phyloP scores from a whole-genome alignment of 352 stramenopile species.

The Globisporangium cystogenes region DNA sequence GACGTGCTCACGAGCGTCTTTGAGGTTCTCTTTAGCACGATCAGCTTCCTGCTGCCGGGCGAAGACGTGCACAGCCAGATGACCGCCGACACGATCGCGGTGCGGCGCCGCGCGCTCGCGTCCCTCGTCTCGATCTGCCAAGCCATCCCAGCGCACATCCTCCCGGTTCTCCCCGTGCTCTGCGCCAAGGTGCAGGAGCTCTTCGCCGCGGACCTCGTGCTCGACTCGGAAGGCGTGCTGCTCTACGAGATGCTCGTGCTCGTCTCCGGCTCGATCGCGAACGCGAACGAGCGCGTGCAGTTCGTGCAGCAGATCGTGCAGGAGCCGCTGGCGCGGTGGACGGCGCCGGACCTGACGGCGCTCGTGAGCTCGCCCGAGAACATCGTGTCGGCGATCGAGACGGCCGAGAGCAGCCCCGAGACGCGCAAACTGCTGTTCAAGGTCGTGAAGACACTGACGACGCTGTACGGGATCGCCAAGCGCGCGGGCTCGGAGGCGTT shows the following conservation, averaged over 20 bases:
- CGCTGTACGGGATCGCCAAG: slow-evolving; percentile 73
- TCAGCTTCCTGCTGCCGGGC: slow-evolving; percentile 61
- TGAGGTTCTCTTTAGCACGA: slow-evolving; percentile 68
- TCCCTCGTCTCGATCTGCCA: slow-evolving; percentile 79
- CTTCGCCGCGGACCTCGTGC: slow-evolving; percentile 65
- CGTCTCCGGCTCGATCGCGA: slow-evolving; percentile 76
- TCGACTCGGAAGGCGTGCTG: slow-evolving; percentile 70
- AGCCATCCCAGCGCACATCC: slow-evolving; percentile 62
- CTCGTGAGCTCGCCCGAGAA: slow-evolving; percentile 51
- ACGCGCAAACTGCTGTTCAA: slow-evolving; percentile 41
- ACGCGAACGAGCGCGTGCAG: slow-evolving; percentile 42
- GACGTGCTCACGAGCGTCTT: slow-evolving; percentile 62
- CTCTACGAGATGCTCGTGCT: slow-evolving; percentile 81
- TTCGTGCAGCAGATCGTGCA: slow-evolving; percentile 76
- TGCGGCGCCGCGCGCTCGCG: slow-evolving; percentile 54
- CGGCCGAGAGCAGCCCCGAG: slow-evolving; percentile 24
- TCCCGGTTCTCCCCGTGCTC: slow-evolving; percentile 67
- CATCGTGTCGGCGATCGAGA: slow-evolving; percentile 53
- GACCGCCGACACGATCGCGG: slow-evolving; percentile 65
- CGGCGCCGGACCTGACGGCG: slow-evolving; percentile 48
- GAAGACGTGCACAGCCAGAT: slow-evolving; percentile 63
- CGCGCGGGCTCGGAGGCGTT: slow-evolving; percentile 43
- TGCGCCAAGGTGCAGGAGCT: slow-evolving; percentile 63
- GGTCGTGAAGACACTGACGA: slow-evolving; percentile 73
- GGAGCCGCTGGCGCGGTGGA: slow-evolving; percentile 60